A percentile compares a stretch with the other conserved stretches of the same genome.
These are phyloP conservation scores for Gaeumannomyces tritici DNA, from an alignment of 2,329 filamentous ascomycete species.

Conservation along the genomic window DNA sequence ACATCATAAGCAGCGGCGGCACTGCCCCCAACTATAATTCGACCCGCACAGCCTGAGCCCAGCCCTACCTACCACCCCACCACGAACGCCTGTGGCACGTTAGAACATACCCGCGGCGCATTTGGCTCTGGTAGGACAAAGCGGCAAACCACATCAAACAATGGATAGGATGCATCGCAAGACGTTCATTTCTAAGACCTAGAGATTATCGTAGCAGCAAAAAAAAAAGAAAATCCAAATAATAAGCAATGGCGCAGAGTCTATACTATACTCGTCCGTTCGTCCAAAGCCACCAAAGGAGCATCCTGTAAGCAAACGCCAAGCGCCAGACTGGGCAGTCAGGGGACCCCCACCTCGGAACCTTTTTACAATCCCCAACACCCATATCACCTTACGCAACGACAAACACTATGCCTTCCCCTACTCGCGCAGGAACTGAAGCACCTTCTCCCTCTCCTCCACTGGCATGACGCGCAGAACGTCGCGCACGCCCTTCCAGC, in stretches of 20 bases:
- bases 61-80: neutral
- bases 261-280: neutral
- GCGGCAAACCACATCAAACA: neutral
- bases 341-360: too few relatives aligned
- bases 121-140: neutral
- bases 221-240: neutral
- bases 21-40: neutral
- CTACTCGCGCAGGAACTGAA: constrained; percentile 44
- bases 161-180: neutral
- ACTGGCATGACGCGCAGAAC: constrained; percentile 80
- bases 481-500: constrained; percentile 78
- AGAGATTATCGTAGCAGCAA: neutral
- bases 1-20: neutral
- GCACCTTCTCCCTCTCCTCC: constrained; percentile 75
- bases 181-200: neutral
- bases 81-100: too few relatives aligned
- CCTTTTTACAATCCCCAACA: neutral
- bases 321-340: neutral
- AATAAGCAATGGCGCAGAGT: neutral
- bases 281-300: neutral
- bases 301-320: neutral
- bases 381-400: too few relatives aligned
- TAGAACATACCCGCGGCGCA: too few relatives aligned
- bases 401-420: neutral
- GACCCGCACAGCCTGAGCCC: neutral